Conservation (phyloP, 139 green algal genomes). For the Chlorokybus atmophyticus region DNA sequence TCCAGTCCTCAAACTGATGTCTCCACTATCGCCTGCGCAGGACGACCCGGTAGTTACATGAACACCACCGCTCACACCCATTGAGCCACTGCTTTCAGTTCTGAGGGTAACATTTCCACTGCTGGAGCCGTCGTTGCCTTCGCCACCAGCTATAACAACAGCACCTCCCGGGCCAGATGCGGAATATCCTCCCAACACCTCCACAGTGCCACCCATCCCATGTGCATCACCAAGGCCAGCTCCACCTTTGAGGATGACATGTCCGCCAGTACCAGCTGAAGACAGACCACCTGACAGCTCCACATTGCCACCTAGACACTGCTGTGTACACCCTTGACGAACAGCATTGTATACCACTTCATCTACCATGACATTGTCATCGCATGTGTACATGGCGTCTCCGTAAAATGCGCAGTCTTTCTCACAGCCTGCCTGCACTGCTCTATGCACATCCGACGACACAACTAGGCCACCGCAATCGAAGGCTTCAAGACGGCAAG, state of each 20-base stretch:
- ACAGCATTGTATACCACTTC: background rate
- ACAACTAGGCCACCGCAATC: background rate
- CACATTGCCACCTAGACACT: background rate
- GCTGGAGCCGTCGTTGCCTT: slow-evolving; percentile 2
- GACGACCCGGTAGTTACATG: background rate
- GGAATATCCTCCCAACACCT: background rate
- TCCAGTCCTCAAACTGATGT: slow-evolving; percentile 4
- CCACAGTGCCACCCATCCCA: background rate
- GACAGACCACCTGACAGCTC: background rate
- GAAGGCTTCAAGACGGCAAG: background rate
- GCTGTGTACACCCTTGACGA: background rate
- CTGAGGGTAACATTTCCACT: slow-evolving; percentile 4
- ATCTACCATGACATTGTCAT: background rate
- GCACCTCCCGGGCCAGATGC: slow-evolving; percentile 5
- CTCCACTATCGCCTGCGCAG: slow-evolving; percentile 1
- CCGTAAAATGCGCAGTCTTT: background rate
- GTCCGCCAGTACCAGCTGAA: too few relatives aligned
- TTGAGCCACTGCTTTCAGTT: background rate
- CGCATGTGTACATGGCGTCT: background rate
- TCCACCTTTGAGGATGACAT: background rate
- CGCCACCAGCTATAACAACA: slow-evolving; percentile 5
- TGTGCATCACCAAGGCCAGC: background rate
- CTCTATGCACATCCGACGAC: background rate
- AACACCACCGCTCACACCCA: slow-evolving; percentile 5
- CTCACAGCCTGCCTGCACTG: background rate